Evolutionary conservation across 805 yeast genomes (phyloP).

Genomic region (Cyberlindnera galapagoensis): DNA sequence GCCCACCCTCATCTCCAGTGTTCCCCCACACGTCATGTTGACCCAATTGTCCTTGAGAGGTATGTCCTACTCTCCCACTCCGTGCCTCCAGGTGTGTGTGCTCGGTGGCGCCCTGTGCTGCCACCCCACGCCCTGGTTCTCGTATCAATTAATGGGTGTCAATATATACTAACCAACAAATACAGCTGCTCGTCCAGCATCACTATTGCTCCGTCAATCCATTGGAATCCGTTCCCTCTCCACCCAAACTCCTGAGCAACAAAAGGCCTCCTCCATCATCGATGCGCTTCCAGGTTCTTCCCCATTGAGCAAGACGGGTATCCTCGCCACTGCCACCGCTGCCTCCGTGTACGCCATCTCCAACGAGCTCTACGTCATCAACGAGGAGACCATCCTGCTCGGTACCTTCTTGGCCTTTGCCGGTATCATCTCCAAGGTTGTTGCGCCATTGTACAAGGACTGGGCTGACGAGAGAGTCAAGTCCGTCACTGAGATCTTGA

Average conservation of each 20-base stretch:
- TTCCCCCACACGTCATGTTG: too few relatives aligned
- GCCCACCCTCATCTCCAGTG: too few relatives aligned
- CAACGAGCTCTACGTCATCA: conserved; percentile 85
- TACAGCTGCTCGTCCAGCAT: conserved; percentile 21
- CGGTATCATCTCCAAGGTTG: conserved; percentile 71
- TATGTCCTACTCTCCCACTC: conserved; percentile 11
- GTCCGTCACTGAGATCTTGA: conserved; percentile 74
- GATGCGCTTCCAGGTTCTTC: conserved; percentile 92
- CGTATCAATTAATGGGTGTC: too few relatives aligned
- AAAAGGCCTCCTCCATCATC: conserved; percentile 85
- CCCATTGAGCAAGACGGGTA: conserved; percentile 85
- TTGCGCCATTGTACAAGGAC: conserved; percentile 91
- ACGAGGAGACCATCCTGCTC: conserved; percentile 87
- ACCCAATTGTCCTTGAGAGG: conserved; percentile 26
- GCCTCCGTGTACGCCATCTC: conserved; percentile 92
- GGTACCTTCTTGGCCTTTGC: conserved; percentile 74
- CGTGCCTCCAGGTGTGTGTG: neutral
- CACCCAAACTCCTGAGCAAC: conserved; percentile 67
- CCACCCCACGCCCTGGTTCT: too few relatives aligned
- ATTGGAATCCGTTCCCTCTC: conserved; percentile 63
- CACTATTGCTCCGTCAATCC: conserved; percentile 22
- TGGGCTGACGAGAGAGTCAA: conserved; percentile 86
- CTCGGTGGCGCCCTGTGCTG: neutral
- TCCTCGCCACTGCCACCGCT: conserved; percentile 91
- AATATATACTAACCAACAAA: neutral